phyloP scores from a whole-genome alignment of 371 early-diverging fungal species.

The Chytridiales sp. region DNA sequence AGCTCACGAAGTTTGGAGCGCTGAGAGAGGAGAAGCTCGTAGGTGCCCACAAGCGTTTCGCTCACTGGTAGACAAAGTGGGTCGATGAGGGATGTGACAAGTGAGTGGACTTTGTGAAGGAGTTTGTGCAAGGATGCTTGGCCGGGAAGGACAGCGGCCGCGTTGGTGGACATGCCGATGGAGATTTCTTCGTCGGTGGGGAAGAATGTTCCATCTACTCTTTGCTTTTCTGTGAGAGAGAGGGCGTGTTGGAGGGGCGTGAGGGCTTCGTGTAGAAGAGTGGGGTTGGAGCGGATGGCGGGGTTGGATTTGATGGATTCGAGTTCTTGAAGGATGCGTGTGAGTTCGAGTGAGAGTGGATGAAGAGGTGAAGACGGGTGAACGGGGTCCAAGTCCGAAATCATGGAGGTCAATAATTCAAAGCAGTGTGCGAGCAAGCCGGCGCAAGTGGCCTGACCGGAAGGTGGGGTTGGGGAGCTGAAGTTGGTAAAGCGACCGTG shows the following conservation, averaged over 20 bases:
- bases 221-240: slow-evolving; percentile 6
- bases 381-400: slow-evolving; percentile 21
- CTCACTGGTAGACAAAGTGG: slow-evolving; percentile 26
- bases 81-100: slow-evolving; percentile 21
- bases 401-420: slow-evolving; percentile 17
- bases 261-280: slow-evolving; percentile 8
- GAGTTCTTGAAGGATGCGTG: slow-evolving; percentile 20
- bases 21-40: slow-evolving; percentile 24
- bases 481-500: too few species aligned
- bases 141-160: slow-evolving; percentile 26
- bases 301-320: slow-evolving; percentile 2
- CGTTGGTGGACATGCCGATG: background rate
- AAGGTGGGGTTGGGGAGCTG: slow-evolving; percentile 4
- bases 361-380: slow-evolving; percentile 13
- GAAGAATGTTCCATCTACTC: slow-evolving; percentile 22
- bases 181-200: background rate
- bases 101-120: slow-evolving; percentile 18
- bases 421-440: slow-evolving; percentile 18
- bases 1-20: slow-evolving; percentile 17
- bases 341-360: slow-evolving; percentile 15
- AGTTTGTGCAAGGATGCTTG: slow-evolving; percentile 28
- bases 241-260: slow-evolving; percentile 18
- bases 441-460: slow-evolving; percentile 26
- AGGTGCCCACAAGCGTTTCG: slow-evolving; percentile 23
- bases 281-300: slow-evolving; percentile 11